A percentile compares a stretch with the other conserved stretches of the same genome.
phyloP scores from a whole-genome alignment of 768 basidiomycete species.

The Lentinula sp. region DNA sequence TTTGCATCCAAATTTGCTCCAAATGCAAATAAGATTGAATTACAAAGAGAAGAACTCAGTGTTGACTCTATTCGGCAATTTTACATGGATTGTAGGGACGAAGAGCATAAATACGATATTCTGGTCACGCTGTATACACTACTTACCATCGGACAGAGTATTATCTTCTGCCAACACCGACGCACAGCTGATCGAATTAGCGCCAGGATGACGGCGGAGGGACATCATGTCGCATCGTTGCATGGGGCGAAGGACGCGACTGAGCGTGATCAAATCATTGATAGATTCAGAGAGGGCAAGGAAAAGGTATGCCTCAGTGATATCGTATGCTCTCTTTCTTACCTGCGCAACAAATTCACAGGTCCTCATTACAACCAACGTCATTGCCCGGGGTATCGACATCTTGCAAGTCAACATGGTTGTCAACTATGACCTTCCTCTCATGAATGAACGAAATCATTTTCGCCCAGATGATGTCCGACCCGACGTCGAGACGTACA shows the following conservation, averaged over 20 bases:
- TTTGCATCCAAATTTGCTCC: constrained; percentile 95
- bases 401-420: constrained; percentile 99
- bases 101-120: constrained; percentile 93
- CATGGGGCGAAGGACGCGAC: constrained; percentile 90
- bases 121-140: constrained; percentile 85
- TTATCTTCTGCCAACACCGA: constrained; percentile 94
- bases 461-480: constrained; percentile 39
- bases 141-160: constrained; percentile 94
- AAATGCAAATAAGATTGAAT: constrained; percentile 90
- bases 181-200: constrained; percentile 92
- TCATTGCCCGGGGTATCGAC: constrained; percentile 97
- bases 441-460: constrained; percentile 67
- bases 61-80: constrained; percentile 95
- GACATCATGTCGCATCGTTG: constrained; percentile 93
- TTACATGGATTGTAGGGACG: constrained; percentile 93
- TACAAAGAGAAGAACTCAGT: constrained; percentile 89
- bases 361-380: constrained; percentile 95
- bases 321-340: neutral
- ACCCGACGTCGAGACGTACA: constrained; percentile 95
- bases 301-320: constrained; percentile 61
- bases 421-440: constrained; percentile 96
- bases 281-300: constrained; percentile 91
- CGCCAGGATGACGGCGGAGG: constrained; percentile 83
- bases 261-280: constrained; percentile 90
- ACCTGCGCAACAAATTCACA: constrained; percentile 7